Evolutionary conservation across 78 protist species (phyloP).

Genomic region (Acrasis kona): DNA sequence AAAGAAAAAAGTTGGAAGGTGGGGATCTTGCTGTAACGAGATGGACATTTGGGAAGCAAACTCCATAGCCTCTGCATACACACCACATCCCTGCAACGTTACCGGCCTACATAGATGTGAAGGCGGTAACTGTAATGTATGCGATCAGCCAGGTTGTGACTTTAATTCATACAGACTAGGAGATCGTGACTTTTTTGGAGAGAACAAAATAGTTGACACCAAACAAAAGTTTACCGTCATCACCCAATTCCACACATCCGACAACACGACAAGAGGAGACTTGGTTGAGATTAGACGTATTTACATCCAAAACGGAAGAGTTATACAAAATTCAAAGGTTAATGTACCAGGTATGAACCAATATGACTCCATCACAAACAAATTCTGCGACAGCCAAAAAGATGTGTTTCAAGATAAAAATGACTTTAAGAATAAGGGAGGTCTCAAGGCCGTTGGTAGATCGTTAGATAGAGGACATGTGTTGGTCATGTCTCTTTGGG

Average conservation of each 20-base stretch:
- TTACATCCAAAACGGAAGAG: conserved; percentile 43
- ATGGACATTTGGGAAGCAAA: too few relatives aligned
- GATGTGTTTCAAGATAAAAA: conserved; percentile 25
- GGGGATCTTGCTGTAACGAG: too few relatives aligned
- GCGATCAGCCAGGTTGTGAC: too few relatives aligned
- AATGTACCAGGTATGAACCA: conserved; percentile 1
- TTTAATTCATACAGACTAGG: too few relatives aligned
- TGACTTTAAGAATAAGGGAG: conserved; percentile 52
- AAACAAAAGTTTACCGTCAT: conserved; percentile 42
- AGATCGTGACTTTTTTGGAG: too few relatives aligned
- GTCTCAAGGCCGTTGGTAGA: conserved; percentile 44
- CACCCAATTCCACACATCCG: conserved; percentile 54
- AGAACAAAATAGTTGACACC: conserved; percentile 35
- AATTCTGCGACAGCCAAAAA: conserved; percentile 33
- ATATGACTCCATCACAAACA: conserved; percentile 22
- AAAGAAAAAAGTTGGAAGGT: too few relatives aligned
- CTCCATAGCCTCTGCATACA: too few relatives aligned
- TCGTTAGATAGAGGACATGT: conserved; percentile 47
- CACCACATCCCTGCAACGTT: too few relatives aligned
- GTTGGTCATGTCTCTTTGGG: conserved; percentile 60
- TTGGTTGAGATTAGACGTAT: conserved; percentile 44
- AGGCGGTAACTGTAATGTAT: too few relatives aligned
- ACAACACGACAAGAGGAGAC: conserved; percentile 39
- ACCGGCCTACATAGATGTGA: too few relatives aligned
- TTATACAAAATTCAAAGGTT: conserved; percentile 11